Evolutionary conservation across 306 rosid genomes (phyloP).

Genomic region (Prunus kanzakura): DNA sequence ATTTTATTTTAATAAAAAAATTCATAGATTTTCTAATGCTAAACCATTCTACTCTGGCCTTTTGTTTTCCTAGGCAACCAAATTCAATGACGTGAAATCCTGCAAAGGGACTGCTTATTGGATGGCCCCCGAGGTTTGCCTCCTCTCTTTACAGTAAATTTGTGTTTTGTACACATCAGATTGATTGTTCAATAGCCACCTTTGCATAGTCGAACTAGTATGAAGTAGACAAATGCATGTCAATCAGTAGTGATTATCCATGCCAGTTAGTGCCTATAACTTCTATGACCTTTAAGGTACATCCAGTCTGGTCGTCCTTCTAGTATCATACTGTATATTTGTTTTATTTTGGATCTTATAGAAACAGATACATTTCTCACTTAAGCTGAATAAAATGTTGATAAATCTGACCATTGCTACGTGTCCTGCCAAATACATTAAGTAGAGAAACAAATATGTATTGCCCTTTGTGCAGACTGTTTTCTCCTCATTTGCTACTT

Average conservation of each 20-base stretch:
- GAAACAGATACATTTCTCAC: background rate
- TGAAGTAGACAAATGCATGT: background rate
- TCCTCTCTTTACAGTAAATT: conserved; percentile 21
- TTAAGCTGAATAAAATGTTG: background rate
- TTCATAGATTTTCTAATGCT: background rate
- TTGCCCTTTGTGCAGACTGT: background rate
- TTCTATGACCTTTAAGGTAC: background rate
- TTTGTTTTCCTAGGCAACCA: conserved; percentile 60
- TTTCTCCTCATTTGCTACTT: background rate
- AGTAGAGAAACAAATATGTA: background rate
- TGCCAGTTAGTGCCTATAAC: background rate
- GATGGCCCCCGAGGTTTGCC: conserved; percentile 99
- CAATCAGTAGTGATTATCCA: background rate
- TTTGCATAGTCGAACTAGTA: background rate
- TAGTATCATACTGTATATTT: background rate
- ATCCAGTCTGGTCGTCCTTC: background rate
- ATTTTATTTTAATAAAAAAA: background rate
- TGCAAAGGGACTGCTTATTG: conserved; percentile 85
- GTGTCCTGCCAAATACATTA: background rate
- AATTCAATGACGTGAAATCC: conserved; percentile 75
- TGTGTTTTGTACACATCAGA: conserved; percentile 1
- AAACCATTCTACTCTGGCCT: background rate
- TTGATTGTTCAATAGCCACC: background rate
- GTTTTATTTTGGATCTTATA: background rate
- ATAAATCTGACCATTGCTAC: too few species aligned